Percentiles rank a stretch among this genome's conserved stretches.
Conservation (phyloP, 2,329 filamentous ascomycete genomes). For the Coleophoma cylindrospora region DNA sequence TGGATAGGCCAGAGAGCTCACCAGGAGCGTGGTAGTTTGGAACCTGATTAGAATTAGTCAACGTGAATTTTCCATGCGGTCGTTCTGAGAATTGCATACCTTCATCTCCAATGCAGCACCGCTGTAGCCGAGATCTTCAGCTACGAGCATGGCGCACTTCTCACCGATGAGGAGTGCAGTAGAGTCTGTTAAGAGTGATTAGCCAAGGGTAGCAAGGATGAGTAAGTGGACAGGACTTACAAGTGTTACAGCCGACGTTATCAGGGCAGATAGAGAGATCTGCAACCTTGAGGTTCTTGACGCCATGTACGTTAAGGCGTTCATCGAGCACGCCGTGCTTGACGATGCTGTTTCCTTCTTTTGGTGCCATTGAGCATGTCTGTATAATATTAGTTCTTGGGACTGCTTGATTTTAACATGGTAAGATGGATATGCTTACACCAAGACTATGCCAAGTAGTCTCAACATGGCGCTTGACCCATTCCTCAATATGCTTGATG, state of each 20-base stretch:
- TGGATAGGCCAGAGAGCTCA: neutral
- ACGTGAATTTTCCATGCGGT: neutral
- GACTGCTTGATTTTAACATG: neutral
- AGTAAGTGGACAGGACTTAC: conserved; percentile 15
- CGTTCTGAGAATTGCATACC: conserved; percentile 30
- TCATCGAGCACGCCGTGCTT: conserved; percentile 76
- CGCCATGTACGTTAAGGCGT: conserved; percentile 72
- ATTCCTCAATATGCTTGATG: conserved; percentile 38
- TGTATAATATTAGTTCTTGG: conserved; percentile 9
- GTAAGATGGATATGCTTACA: conserved; percentile 30
- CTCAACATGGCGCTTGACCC: conserved; percentile 68
- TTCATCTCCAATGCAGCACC: conserved; percentile 73
- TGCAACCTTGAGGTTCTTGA: conserved; percentile 72
- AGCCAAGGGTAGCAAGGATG: conserved; percentile 6
- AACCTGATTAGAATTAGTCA: neutral
- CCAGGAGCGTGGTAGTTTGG: conserved; percentile 2
- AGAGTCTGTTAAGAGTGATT: conserved; percentile 42
- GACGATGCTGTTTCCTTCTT: conserved; percentile 72
- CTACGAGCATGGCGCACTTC: conserved; percentile 65
- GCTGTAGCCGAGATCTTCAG: conserved; percentile 70
- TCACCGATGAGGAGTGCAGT: conserved; percentile 73
- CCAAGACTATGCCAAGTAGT: conserved; percentile 66
- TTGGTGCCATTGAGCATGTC: conserved; percentile 75
- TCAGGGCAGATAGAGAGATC: conserved; percentile 74
- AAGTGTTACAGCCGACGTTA: conserved; percentile 69